Evolutionary conservation across 495 filamentous ascomycete genomes (phyloP).

Genomic region (Penicillium salamii): DNA sequence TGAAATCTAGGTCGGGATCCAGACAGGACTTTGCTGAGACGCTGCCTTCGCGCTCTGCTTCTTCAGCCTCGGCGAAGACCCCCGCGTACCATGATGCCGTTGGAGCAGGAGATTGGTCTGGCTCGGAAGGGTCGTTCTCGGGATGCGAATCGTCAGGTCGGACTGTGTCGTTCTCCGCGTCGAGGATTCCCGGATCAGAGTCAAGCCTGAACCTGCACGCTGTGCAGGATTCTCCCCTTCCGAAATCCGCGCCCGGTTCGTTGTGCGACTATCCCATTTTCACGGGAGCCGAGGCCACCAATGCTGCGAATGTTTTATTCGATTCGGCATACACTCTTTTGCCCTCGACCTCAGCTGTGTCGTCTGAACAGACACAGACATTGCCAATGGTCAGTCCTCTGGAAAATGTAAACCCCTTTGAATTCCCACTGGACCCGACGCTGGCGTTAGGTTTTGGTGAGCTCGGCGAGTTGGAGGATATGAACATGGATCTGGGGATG

Average conservation of each 20-base stretch:
- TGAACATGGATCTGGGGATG: slow-evolving; percentile 27
- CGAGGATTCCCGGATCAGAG: neutral
- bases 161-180: neutral
- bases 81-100: slow-evolving; percentile 3
- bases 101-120: slow-evolving; percentile 18
- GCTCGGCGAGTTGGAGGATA: slow-evolving; percentile 4
- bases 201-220: neutral
- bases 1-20: slow-evolving; percentile 2
- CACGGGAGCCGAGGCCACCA: neutral
- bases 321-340: slow-evolving; percentile 20
- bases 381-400: slow-evolving; percentile 20
- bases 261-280: slow-evolving; percentile 12
- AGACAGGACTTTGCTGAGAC: neutral
- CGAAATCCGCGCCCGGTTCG: slow-evolving; percentile 11
- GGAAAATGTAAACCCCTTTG: slow-evolving; percentile 19
- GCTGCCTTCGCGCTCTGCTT: neutral
- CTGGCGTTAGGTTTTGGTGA: slow-evolving; percentile 1
- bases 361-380: slow-evolving; percentile 5
- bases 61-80: slow-evolving; percentile 7
- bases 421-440: slow-evolving; percentile 22
- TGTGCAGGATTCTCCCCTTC: neutral
- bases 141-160: neutral
- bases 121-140: slow-evolving; percentile 17
- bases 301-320: slow-evolving; percentile 8
- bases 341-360: slow-evolving; percentile 5